Evolutionary conservation across 306 rosid species (phyloP).

Genomic region (Casuarina glauca): DNA sequence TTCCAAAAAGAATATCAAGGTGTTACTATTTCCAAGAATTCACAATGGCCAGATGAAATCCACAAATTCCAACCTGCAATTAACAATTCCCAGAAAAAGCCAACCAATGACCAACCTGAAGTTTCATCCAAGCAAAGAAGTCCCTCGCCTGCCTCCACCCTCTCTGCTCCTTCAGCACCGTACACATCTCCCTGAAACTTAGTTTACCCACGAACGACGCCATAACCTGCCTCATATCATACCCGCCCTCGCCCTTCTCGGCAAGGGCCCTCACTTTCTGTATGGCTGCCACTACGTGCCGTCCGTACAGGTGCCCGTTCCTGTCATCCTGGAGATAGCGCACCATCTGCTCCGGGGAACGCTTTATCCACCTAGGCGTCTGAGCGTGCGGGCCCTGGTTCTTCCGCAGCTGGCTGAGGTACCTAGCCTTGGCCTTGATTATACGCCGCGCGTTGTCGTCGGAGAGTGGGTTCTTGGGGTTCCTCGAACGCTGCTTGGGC

Average conservation of each 20-base stretch:
- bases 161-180: slow-evolving; percentile 82
- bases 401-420: slow-evolving; percentile 58
- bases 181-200: slow-evolving; percentile 84
- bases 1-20: not conserved
- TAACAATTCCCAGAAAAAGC: not conserved
- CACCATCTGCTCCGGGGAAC: slow-evolving; percentile 93
- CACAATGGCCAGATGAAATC: too few species aligned
- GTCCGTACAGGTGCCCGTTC: slow-evolving; percentile 71
- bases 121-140: slow-evolving; percentile 91
- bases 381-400: slow-evolving; percentile 89
- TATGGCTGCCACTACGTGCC: slow-evolving; percentile 86
- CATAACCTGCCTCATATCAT: slow-evolving; percentile 79
- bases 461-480: slow-evolving; percentile 71
- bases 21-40: not conserved
- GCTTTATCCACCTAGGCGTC: slow-evolving; percentile 83
- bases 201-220: slow-evolving; percentile 75
- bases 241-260: slow-evolving; percentile 39
- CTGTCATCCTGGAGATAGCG: slow-evolving; percentile 70
- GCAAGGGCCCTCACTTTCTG: slow-evolving; percentile 68
- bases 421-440: slow-evolving; percentile 67
- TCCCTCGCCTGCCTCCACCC: slow-evolving; percentile 92
- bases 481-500: slow-evolving; percentile 56
- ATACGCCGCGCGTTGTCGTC: slow-evolving; percentile 93
- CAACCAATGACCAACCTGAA: slow-evolving; percentile 56
- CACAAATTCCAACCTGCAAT: not conserved